A percentile compares a stretch with the other conserved stretches of the same genome.
These are phyloP conservation scores for Trypanosoma melophagium DNA, from an alignment of 208 protist genomes.

Conservation along the genomic window DNA sequence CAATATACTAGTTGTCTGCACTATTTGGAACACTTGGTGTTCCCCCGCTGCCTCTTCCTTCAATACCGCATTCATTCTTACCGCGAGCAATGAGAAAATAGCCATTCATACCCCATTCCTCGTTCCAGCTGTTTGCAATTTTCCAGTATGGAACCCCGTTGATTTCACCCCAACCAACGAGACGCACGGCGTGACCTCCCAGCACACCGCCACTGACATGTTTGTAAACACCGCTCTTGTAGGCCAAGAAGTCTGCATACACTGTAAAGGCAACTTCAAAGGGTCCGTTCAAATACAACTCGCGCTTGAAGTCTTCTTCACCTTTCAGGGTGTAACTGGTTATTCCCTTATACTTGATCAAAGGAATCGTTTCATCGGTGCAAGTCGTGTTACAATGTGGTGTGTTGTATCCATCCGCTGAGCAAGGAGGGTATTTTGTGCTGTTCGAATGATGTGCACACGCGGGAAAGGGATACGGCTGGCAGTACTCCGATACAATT, in stretches of 20 bases:
- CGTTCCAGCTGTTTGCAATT: constrained; percentile 90
- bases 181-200: constrained; percentile 84
- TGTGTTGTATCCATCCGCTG: constrained; percentile 65
- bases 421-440: constrained; percentile 60
- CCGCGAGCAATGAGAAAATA: constrained; percentile 82
- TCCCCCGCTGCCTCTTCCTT: constrained; percentile 56
- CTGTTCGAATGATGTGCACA: constrained; percentile 75
- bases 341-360: constrained; percentile 55
- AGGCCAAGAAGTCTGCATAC: constrained; percentile 89
- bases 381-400: constrained; percentile 75
- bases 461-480: constrained; percentile 79
- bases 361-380: constrained; percentile 22
- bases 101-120: constrained; percentile 86
- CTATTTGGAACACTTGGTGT: constrained; percentile 14
- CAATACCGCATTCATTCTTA: constrained; percentile 80
- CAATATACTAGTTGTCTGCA: no score
- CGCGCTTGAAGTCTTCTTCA: constrained; percentile 70
- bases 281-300: constrained; percentile 85
- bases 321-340: constrained; percentile 49
- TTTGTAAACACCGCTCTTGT: constrained; percentile 90
- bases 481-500: constrained; percentile 67
- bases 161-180: constrained; percentile 86
- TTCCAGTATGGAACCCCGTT: constrained; percentile 86
- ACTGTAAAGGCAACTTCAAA: constrained; percentile 89
- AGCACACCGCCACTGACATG: constrained; percentile 62